Conservation (phyloP, 495 filamentous ascomycete genomes). For the Xylaria curta region DNA sequence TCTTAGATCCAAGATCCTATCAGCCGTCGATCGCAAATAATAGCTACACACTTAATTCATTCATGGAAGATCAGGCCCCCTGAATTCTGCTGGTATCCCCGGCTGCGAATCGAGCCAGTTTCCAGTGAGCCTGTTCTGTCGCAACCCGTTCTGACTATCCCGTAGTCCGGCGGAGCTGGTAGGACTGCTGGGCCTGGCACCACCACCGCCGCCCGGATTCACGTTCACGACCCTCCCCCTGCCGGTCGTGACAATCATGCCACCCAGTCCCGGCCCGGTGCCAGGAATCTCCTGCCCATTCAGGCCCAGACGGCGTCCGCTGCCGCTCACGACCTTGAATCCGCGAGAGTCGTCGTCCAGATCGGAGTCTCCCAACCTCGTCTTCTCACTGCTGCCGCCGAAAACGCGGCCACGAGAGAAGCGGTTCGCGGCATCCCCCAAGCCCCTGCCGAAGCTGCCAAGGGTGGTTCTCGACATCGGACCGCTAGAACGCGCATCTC, state of each 20-base stretch:
- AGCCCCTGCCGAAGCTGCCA: background rate
- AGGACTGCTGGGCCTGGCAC: background rate
- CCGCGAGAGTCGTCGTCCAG: slow-evolving; percentile 23
- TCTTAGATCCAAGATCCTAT: background rate
- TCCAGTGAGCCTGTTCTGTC: slow-evolving; percentile 36
- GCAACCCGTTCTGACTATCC: slow-evolving; percentile 44
- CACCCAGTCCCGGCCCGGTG: slow-evolving; percentile 21
- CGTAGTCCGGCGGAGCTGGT: slow-evolving; percentile 35
- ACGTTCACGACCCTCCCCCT: slow-evolving; percentile 1
- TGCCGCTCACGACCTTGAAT: slow-evolving; percentile 22
- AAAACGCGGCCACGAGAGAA: background rate
- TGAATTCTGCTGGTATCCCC: slow-evolving; percentile 23
- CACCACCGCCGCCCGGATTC: background rate
- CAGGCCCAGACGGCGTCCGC: slow-evolving; percentile 18
- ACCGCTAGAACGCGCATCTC: background rate
- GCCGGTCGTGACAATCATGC: slow-evolving; percentile 22
- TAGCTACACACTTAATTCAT: too few relatives aligned
- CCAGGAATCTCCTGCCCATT: slow-evolving; percentile 20
- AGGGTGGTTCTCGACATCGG: background rate
- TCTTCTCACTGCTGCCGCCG: slow-evolving; percentile 14
- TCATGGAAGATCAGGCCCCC: background rate
- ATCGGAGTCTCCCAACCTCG: slow-evolving; percentile 2
- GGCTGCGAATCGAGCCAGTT: slow-evolving; percentile 19
- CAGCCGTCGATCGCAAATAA: background rate
- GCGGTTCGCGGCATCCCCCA: background rate